A percentile compares a stretch with the other conserved stretches of the same genome.
These are phyloP conservation scores for Nicotiana attenuata DNA, from an alignment of 257 asterid species.

Conservation along the genomic window DNA sequence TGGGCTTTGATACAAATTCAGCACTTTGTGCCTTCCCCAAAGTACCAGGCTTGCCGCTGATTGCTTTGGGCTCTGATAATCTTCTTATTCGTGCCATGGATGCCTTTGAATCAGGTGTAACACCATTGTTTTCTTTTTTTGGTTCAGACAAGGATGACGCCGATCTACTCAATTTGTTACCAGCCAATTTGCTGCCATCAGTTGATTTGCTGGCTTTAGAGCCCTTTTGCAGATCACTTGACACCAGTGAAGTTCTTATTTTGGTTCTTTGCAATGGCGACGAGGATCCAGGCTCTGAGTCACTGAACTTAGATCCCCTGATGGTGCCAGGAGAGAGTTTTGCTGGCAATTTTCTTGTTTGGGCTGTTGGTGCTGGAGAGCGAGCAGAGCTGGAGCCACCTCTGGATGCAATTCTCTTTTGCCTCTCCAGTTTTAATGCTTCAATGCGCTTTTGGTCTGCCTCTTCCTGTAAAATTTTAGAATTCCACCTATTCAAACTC, in stretches of 20 bases:
- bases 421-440: conserved; percentile 74
- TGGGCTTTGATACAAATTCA: conserved; percentile 42
- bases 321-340: conserved; percentile 59
- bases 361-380: conserved; percentile 37
- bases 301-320: conserved; percentile 84
- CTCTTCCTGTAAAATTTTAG: conserved; percentile 55
- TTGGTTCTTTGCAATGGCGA: conserved; percentile 94
- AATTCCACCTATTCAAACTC: background rate
- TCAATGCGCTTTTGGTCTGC: conserved; percentile 66
- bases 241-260: conserved; percentile 51
- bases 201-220: conserved; percentile 47
- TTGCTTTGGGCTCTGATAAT: conserved; percentile 75
- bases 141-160: conserved; percentile 63
- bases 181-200: conserved; percentile 45
- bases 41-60: conserved; percentile 34
- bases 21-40: conserved; percentile 44
- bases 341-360: conserved; percentile 45
- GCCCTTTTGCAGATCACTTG: conserved; percentile 38
- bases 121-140: conserved; percentile 43
- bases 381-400: conserved; percentile 40
- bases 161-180: conserved; percentile 66
- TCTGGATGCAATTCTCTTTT: conserved; percentile 78
- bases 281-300: conserved; percentile 78
- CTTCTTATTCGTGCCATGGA: conserved; percentile 71
- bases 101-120: conserved; percentile 59